Evolutionary conservation across 1,284 basidiomycete species (phyloP).

Genomic region (Irpex sp.): DNA sequence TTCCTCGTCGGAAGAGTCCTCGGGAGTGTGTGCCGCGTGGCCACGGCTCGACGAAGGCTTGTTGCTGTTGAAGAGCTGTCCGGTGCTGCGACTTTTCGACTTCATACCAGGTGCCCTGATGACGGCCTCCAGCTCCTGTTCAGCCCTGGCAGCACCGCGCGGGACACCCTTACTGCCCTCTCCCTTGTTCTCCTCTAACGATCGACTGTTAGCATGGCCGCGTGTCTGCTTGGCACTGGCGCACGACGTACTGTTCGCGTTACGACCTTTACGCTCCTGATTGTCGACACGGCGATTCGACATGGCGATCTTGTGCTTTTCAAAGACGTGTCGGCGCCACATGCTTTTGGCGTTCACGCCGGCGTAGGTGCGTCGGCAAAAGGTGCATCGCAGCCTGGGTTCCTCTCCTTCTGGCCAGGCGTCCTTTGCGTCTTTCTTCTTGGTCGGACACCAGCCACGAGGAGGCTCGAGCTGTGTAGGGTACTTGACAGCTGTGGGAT

Average conservation of each 20-base stretch:
- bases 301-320: conserved; percentile 86
- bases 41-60: neutral
- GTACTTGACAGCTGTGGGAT: conserved; percentile 52
- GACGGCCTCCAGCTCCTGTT: conserved; percentile 2
- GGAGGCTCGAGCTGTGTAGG: conserved; percentile 74
- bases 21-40: neutral
- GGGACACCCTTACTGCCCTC: neutral
- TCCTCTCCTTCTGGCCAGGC: conserved; percentile 75
- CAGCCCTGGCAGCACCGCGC: conserved; percentile 13
- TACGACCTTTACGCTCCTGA: conserved; percentile 46
- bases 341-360: conserved; percentile 84
- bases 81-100: neutral
- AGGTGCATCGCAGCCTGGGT: conserved; percentile 73
- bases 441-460: conserved; percentile 75
- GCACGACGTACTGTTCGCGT: conserved; percentile 50
- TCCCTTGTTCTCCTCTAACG: neutral
- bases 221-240: neutral
- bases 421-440: conserved; percentile 73
- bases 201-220: neutral
- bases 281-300: conserved; percentile 69
- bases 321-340: conserved; percentile 82
- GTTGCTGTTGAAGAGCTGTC: neutral
- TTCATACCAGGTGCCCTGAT: conserved; percentile 2
- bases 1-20: conserved; percentile 12
- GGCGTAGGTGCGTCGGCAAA: conserved; percentile 74